phyloP scores from a whole-genome alignment of 768 basidiomycete genomes.

The Hygrophorus russula region DNA sequence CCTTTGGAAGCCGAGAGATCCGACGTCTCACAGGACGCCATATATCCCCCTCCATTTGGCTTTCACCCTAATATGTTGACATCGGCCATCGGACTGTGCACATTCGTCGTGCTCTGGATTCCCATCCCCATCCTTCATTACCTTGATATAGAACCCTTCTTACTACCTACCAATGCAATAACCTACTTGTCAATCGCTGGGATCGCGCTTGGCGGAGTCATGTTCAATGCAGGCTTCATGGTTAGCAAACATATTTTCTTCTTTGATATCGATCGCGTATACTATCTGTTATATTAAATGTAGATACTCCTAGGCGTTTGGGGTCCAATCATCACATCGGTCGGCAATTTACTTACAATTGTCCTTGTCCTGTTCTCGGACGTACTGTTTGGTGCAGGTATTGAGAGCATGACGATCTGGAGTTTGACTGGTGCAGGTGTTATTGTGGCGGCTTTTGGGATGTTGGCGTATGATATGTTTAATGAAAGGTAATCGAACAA shows the following conservation, averaged over 20 bases:
- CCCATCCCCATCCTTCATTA: conserved; percentile 68
- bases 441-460: conserved; percentile 75
- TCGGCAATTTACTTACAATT: conserved; percentile 91
- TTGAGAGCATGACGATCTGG: conserved; percentile 53
- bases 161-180: conserved; percentile 39
- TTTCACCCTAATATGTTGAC: conserved; percentile 79
- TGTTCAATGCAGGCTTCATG: conserved; percentile 86
- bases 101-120: conserved; percentile 66
- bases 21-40: conserved; percentile 18
- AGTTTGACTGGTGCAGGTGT: conserved; percentile 67
- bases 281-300: conserved; percentile 6
- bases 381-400: conserved; percentile 54
- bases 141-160: conserved; percentile 53
- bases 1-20: conserved; percentile 4
- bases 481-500: too few relatives aligned
- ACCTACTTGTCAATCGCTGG: conserved; percentile 46
- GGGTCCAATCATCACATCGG: conserved; percentile 82
- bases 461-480: conserved; percentile 51
- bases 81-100: conserved; percentile 68
- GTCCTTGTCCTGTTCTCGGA: conserved; percentile 80
- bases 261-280: not conserved
- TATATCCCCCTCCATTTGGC: conserved; percentile 67
- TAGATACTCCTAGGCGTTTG: conserved; percentile 75
- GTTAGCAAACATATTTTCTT: conserved; percentile 23
- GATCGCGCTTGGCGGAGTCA: conserved; percentile 59